Base-by-base conservation (phyloP, 768 basidiomycete species). In the Lactarius quietus region DNA sequence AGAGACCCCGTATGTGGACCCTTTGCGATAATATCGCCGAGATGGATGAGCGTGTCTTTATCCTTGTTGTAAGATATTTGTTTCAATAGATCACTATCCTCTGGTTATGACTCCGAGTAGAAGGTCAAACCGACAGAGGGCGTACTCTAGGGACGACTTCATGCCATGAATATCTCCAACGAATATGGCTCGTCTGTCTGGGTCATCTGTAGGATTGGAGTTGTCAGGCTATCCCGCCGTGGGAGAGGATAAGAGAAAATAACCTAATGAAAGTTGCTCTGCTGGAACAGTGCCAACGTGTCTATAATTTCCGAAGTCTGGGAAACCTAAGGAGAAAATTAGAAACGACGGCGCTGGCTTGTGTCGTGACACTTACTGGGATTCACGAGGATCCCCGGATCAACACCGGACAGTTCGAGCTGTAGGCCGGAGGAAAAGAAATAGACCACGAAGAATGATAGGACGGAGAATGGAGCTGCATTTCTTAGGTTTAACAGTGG, bases 151-250 rank as follows among this genome's bases (percentile, higher is more conserved):
- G 0, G 87, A 82, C 7, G 80, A 73, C 59, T 83, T 80, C 84
- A 89, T 92, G 54, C 92, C 93, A 79, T 98, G 95, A 8, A 97
- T 81, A 71, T 98, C 95, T 9, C 95, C 95, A 15, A 97, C 78
- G 65, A 93, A 76, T 51, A 98, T 84, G 31, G 89, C 78, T 18
- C 93, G 85, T 67, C 74, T 79, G 31, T 76, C 70, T 3, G 80
- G 74, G 17, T 83, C 78, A 63, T 82, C 90, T 90, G 57, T 35
- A 23, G 14, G 43, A 12, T 33, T 38, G 54, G 26, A 26, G 26
- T 18, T 9, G 33, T 48, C 28, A 33, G 61, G 56, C 26, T 36
- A 58, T 43, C 38, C 31, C 10, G 43, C 9, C 6, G 54, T 51
- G 20, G 28, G 28, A 14, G 6, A 18, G 35, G 1, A 7, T 31